phyloP scores from a whole-genome alignment of 768 basidiomycete species.

The Serendipita sp. region DNA sequence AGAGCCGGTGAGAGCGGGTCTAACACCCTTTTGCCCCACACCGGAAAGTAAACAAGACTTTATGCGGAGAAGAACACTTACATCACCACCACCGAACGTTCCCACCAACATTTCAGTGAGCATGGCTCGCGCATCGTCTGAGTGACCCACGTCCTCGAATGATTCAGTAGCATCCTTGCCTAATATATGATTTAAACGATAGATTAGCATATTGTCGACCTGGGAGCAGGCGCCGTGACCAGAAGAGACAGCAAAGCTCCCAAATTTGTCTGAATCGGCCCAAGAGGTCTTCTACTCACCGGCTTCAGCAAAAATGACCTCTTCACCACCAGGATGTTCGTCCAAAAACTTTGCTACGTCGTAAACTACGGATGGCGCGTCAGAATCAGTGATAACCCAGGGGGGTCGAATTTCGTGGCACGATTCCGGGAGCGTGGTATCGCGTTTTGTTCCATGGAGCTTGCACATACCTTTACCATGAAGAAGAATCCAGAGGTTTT shows the following conservation, averaged over 20 bases:
- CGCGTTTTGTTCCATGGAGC: neutral
- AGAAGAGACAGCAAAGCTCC: neutral
- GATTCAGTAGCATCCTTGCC: constrained; percentile 94
- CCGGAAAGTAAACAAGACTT: neutral
- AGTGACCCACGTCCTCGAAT: constrained; percentile 98
- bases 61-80: constrained; percentile 21
- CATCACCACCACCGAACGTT: constrained; percentile 55
- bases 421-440: neutral
- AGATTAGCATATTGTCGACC: neutral
- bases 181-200: constrained; percentile 18
- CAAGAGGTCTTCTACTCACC: constrained; percentile 33
- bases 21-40: neutral
- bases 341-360: constrained; percentile 87
- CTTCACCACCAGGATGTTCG: constrained; percentile 98
- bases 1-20: neutral
- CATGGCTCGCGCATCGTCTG: constrained; percentile 85
- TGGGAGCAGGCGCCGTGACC: neutral
- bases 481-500: constrained; percentile 65
- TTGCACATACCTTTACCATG: constrained; percentile 55
- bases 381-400: constrained; percentile 10
- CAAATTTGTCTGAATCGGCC: neutral
- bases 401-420: constrained; percentile 4
- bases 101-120: constrained; percentile 68
- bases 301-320: constrained; percentile 86
- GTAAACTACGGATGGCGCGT: constrained; percentile 48